These are phyloP conservation scores for Eutrema japonicum DNA, from an alignment of 345 rosid species.

Conservation along the genomic window DNA sequence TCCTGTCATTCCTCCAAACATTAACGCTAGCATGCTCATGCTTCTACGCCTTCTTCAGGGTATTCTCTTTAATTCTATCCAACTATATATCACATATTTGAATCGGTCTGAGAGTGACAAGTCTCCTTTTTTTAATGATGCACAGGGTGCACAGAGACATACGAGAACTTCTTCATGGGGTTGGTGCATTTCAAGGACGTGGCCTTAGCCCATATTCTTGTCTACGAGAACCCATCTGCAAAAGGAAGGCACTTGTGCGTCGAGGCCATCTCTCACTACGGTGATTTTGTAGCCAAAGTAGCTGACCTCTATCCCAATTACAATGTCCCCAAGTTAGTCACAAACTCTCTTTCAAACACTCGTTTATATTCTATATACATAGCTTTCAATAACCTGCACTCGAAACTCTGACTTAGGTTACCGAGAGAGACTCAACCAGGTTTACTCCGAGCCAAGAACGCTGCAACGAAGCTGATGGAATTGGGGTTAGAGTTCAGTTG, in stretches of 20 bases:
- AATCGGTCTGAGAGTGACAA: neutral
- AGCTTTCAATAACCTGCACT: slow-evolving; percentile 1
- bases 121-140: neutral
- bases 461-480: slow-evolving; percentile 69
- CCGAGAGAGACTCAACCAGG: slow-evolving; percentile 88
- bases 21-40: slow-evolving; percentile 87
- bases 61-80: slow-evolving; percentile 17
- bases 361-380: neutral
- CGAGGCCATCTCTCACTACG: slow-evolving; percentile 88
- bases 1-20: slow-evolving; percentile 68
- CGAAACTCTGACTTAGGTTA: slow-evolving; percentile 42
- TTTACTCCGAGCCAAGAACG: slow-evolving; percentile 67
- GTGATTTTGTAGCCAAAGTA: slow-evolving; percentile 85
- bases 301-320: slow-evolving; percentile 94
- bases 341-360: neutral
- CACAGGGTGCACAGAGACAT: slow-evolving; percentile 84
- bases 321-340: slow-evolving; percentile 66
- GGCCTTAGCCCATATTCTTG: slow-evolving; percentile 83
- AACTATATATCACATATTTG: neutral
- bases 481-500: slow-evolving; percentile 76
- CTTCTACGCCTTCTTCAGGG: slow-evolving; percentile 77
- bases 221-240: slow-evolving; percentile 79
- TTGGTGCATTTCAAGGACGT: slow-evolving; percentile 90
- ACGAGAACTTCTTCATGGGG: slow-evolving; percentile 81
- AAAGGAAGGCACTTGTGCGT: slow-evolving; percentile 87